Evolutionary conservation across 2,329 filamentous ascomycete species (phyloP).

Genomic region (Ascochyta viciae-villosae): DNA sequence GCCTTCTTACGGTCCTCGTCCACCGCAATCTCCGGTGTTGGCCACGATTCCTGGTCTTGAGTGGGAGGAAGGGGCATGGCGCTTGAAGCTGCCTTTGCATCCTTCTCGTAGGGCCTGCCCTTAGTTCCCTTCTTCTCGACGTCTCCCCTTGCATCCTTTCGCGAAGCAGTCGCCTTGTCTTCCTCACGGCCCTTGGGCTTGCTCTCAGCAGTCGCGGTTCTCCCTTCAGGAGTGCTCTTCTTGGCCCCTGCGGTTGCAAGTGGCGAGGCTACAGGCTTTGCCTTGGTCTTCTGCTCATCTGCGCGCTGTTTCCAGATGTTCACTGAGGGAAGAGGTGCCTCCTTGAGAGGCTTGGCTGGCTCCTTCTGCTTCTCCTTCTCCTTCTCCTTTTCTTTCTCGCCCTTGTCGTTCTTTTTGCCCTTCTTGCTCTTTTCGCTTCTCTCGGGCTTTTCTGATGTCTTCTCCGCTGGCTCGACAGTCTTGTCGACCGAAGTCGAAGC

Average conservation of each 20-base stretch:
- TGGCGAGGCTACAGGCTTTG: constrained; percentile 53
- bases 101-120: constrained; percentile 38
- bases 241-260: constrained; percentile 33
- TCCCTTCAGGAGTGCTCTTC: constrained; percentile 36
- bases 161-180: constrained; percentile 34
- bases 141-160: constrained; percentile 38
- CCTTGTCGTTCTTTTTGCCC: constrained; percentile 58
- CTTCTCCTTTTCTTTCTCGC: constrained; percentile 61
- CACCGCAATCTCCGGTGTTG: constrained; percentile 81
- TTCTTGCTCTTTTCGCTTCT: constrained; percentile 60
- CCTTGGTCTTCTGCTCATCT: constrained; percentile 67
- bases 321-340: constrained; percentile 81
- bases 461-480: constrained; percentile 56
- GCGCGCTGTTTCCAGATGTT: constrained; percentile 88
- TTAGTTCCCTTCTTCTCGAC: constrained; percentile 40
- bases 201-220: constrained; percentile 24
- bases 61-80: constrained; percentile 67
- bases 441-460: constrained; percentile 63
- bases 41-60: constrained; percentile 83
- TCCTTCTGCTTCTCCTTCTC: constrained; percentile 58
- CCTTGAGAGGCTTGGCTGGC: constrained; percentile 70
- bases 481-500: constrained; percentile 71
- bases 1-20: constrained; percentile 79
- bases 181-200: constrained; percentile 36
- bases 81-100: constrained; percentile 28